Percentiles rank a stretch among this genome's conserved stretches.
Evolutionary conservation across 2,329 filamentous ascomycete genomes (phyloP).

Genomic region (Cordyceps militaris): DNA sequence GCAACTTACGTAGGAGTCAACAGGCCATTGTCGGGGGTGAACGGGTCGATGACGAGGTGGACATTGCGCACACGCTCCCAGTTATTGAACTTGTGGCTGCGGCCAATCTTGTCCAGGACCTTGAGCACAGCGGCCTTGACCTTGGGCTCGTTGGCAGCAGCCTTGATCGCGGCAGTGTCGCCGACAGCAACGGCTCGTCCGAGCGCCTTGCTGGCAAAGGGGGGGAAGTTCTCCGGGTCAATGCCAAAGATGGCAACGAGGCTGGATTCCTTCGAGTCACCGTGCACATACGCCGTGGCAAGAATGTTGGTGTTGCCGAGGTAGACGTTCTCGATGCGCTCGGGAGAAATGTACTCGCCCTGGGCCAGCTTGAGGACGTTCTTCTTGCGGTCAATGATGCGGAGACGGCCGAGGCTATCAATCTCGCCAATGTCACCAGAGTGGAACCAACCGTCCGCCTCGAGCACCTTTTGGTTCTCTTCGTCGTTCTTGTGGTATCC

Average conservation of each 20-base stretch:
- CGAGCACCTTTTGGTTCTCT: conserved; percentile 77
- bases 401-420: conserved; percentile 79
- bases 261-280: conserved; percentile 73
- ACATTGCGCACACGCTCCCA: conserved; percentile 78
- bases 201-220: conserved; percentile 71
- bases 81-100: conserved; percentile 82
- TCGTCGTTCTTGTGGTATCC: conserved; percentile 88
- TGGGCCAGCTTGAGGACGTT: conserved; percentile 97
- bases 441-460: conserved; percentile 92
- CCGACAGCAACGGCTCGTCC: conserved; percentile 56
- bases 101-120: conserved; percentile 71
- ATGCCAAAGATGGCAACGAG: conserved; percentile 85
- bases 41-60: conserved; percentile 76
- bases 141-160: conserved; percentile 60
- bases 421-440: conserved; percentile 87
- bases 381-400: conserved; percentile 94
- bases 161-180: conserved; percentile 61
- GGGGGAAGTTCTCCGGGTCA: conserved; percentile 75
- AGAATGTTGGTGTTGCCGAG: conserved; percentile 74
- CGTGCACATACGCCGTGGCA: conserved; percentile 81
- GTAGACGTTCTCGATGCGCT: conserved; percentile 94
- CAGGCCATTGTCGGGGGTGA: conserved; percentile 87
- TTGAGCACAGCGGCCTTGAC: conserved; percentile 70
- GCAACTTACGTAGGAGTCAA: conserved; percentile 74
- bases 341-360: conserved; percentile 95